Evolutionary conservation across 2,329 filamentous ascomycete species (phyloP), one percentile per base, ranked within the genome.

Genomic region (Arachnomyces sp.): DNA sequence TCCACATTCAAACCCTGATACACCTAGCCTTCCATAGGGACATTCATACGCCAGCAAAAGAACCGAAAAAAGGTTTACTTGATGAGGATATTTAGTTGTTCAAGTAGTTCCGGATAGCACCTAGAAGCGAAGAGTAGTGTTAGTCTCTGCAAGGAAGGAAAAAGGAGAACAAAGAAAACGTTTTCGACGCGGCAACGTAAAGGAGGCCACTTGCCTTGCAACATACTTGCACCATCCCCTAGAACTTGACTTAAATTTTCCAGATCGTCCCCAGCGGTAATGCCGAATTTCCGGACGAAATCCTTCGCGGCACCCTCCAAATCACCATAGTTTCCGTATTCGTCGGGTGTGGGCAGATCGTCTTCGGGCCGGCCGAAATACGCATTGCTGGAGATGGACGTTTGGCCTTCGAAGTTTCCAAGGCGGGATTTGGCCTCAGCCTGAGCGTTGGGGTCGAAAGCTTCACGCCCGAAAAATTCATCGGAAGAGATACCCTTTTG

Each of bases 401-500:
- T 82, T 8, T 92, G 89, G 33, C 92, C 88, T 65, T 96, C 90
- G 58, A 98, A 98, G 34, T 88, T 86, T 68, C 87, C 82, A 39
- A 98, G 76, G 31, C 92, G 80, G 16, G 75, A 73, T 71, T 94
- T 94, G 53, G 92, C 90, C 68, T 95, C 90, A 38, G 80, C 73
- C 59, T 92, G 84, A 7, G 83, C 78, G 40, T 73, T 74, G 29
- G 89, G 80, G 60, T 98, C 89, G 64, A 82, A 96, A 40, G 77
- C 69, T 39, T 88, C 86, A 61, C 92, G 90, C 55, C 90, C 88
- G 60, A 98, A 98, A 74, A 94, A 98, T 61, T 98, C 92, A 62
- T 98, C 92, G 0, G 89, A 95, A 0, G 88, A 95, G 52, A 98
- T 98, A 52, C 86, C 86, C 72, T 96, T 96, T 63, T 98, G 92